Percentiles rank a stretch among this genome's conserved stretches.
These are phyloP conservation scores for Endocarpon pusillum DNA, from an alignment of 495 filamentous ascomycete genomes.

Conservation along the genomic window DNA sequence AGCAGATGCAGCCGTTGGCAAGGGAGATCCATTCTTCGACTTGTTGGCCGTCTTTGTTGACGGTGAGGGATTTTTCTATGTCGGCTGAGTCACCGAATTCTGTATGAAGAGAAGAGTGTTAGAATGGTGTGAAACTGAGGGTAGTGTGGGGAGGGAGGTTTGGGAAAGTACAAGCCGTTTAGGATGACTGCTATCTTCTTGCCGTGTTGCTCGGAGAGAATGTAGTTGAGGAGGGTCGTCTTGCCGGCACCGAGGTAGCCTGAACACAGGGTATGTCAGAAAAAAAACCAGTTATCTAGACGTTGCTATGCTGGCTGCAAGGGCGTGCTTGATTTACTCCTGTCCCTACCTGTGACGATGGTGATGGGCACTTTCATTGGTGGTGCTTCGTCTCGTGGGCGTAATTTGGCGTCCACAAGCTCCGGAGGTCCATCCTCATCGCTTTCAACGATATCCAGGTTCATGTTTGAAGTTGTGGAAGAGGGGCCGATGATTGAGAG, in stretches of 20 bases:
- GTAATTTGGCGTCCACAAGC: conserved; percentile 37
- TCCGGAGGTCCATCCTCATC: conserved; percentile 52
- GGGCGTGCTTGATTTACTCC: not conserved
- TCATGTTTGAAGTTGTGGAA: too few relatives aligned
- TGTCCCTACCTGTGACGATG: conserved; percentile 62
- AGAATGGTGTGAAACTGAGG: conserved; percentile 4
- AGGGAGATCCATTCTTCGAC: conserved; percentile 92
- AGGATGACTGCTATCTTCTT: conserved; percentile 96
- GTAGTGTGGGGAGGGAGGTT: conserved; percentile 2
- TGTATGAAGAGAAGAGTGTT: conserved; percentile 18
- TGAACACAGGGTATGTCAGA: conserved; percentile 12
- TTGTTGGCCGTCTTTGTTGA: conserved; percentile 69
- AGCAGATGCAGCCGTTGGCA: conserved; percentile 95
- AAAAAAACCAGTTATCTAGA: conserved; percentile 1
- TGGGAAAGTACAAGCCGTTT: conserved; percentile 44
- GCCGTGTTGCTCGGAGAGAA: conserved; percentile 80
- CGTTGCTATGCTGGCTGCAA: conserved; percentile 2
- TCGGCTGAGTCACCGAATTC: conserved; percentile 91
- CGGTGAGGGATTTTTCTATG: conserved; percentile 83
- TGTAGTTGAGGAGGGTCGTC: conserved; percentile 90
- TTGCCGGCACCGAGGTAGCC: conserved; percentile 89
- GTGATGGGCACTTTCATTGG: conserved; percentile 73
- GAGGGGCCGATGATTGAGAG: too few relatives aligned
- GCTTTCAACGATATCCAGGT: conserved; percentile 40
- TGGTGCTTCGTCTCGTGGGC: conserved; percentile 13